These are phyloP conservation scores for Hyphopichia homilentoma DNA, from an alignment of 805 yeast genomes.

Conservation along the genomic window DNA sequence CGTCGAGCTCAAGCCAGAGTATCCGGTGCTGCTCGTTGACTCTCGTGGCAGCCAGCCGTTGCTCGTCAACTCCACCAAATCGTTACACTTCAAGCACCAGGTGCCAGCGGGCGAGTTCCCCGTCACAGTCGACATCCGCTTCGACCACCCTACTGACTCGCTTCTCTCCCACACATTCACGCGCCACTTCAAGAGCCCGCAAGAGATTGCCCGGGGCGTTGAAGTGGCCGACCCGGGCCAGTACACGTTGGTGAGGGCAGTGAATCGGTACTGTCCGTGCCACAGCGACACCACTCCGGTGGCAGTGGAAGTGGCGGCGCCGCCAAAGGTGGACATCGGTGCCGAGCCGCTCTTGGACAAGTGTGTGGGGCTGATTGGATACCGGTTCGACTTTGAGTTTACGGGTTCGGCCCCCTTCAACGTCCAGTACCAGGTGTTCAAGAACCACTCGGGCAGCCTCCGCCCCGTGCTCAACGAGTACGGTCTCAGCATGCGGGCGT, in stretches of 20 bases:
- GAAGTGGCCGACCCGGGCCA: slow-evolving; percentile 58
- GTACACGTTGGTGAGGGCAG: slow-evolving; percentile 52
- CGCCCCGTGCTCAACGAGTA: slow-evolving; percentile 29
- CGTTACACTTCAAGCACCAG: slow-evolving; percentile 3
- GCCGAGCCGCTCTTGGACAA: slow-evolving; percentile 71
- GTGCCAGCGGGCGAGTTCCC: slow-evolving; percentile 42
- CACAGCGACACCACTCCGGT: slow-evolving; percentile 38
- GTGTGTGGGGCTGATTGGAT: slow-evolving; percentile 91
- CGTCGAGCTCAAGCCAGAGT: slow-evolving; percentile 23
- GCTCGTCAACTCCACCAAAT: slow-evolving; percentile 17
- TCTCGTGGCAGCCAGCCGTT: slow-evolving; percentile 16
- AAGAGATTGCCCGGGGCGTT: slow-evolving; percentile 27
- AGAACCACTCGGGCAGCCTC: slow-evolving; percentile 30
- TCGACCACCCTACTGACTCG: slow-evolving; percentile 21
- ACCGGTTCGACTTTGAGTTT: slow-evolving; percentile 62
- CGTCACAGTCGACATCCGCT: slow-evolving; percentile 33
- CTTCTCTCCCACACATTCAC: slow-evolving; percentile 14
- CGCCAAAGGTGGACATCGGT: slow-evolving; percentile 34
- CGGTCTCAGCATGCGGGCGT: slow-evolving; percentile 22
- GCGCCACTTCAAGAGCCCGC: slow-evolving; percentile 17
- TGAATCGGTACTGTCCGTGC: slow-evolving; percentile 66
- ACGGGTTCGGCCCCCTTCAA: slow-evolving; percentile 82
- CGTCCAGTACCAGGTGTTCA: slow-evolving; percentile 59
- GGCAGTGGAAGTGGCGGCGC: slow-evolving; percentile 40
- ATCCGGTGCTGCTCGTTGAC: slow-evolving; percentile 19